Base-by-base conservation (phyloP, 2,329 filamentous ascomycete species). In the Pseudopithomyces maydicus region DNA sequence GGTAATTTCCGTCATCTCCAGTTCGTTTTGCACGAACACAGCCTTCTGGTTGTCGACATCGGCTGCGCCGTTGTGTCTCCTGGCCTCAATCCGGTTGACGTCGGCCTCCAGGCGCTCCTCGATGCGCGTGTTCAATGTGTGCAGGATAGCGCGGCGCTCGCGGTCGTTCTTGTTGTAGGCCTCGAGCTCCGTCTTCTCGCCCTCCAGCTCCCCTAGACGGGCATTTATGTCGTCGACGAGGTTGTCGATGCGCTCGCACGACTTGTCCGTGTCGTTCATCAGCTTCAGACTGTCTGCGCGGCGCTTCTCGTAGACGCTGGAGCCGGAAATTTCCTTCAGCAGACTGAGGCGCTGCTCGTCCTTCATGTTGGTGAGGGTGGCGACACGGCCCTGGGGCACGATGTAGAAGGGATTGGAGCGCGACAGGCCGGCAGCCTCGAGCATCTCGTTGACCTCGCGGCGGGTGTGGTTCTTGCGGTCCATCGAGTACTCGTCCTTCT, bases 361-460 rank as follows among this genome's bases (percentile, higher is more conserved):
- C 77, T 97, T 97, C 95, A 99, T 99, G 75, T 98, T 99, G 43
- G 95, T 99, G 71, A 99, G 82, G 22, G 92, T 89, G 0, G 95
- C 98, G 58, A 99, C 93, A 72, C 95, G 92, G 52, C 95, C 95
- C 76, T 99, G 95, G 0, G 96, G 95, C 1, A 99, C 96, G 68
- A 99, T 99, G 76, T 99, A 99, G 82, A 98, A 99, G 23, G 95
- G 95, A 74, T 99, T 99, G 55, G 93, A 97, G 64, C 92, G 88
- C 59, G 94, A 98, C 77, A 99, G 98, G 19, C 95, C 95, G 14
- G 95, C 95, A 7, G 92, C 96, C 76, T 99, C 95, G 41, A 99
- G 85, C 36, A 99, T 84, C 74, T 97, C 96, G 82, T 96, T 90
- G 57, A 99, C 94, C 74, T 99, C 95, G 61, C 88, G 85, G 75